Base-by-base conservation (phyloP, 2,329 filamentous ascomycete species). In the Thielaviopsis populi region DNA sequence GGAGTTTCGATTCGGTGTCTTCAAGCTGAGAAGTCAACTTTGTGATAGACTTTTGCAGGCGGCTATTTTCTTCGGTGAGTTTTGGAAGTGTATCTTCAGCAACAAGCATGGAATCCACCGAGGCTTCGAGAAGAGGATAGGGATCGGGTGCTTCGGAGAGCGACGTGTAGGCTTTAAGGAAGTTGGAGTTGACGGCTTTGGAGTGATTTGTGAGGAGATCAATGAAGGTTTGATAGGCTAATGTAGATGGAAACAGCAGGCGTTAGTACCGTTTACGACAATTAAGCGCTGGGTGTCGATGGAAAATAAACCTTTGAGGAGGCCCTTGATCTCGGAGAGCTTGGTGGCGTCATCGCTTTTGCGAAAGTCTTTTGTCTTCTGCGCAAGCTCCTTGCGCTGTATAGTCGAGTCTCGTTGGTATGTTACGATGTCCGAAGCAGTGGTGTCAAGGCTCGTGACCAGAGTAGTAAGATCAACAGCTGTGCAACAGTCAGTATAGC, bases 321-420 rank as follows among this genome's bases (percentile, higher is more conserved):
- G 76, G 46, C 84, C 84, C 75, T 97, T 99, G 77, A 95, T 85
- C 74, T 99, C 94, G 4, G 80, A 79, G 63, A 99, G 76, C 74
- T 97, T 99, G 64, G 83, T 83, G 11, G 87, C 78, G 78, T 99
- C 91, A 69, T 97, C 92, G 11, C 95, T 81, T 74, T 96, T 97
- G 67, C 91, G 82, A 70, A 97, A 99, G 70, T 97, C 92, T 71
- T 99, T 99, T 0, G 94, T 99, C 79, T 96, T 97, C 72, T 96
- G 91, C n/a, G 95, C 94, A 22, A 99, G 79, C 67, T 99, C 95
- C 73, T 99, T 99, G 62, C 94, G 83, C 73, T 99, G 92, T 0
- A 96, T 86, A 3, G 96, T 87, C n/a, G 92, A 89, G 74, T 97
- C 94, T 70, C 91, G 84, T 72, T 99, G 95, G 72, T 95, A 91